phyloP scores from a whole-genome alignment of 345 rosid species.

The Populus nigra region DNA sequence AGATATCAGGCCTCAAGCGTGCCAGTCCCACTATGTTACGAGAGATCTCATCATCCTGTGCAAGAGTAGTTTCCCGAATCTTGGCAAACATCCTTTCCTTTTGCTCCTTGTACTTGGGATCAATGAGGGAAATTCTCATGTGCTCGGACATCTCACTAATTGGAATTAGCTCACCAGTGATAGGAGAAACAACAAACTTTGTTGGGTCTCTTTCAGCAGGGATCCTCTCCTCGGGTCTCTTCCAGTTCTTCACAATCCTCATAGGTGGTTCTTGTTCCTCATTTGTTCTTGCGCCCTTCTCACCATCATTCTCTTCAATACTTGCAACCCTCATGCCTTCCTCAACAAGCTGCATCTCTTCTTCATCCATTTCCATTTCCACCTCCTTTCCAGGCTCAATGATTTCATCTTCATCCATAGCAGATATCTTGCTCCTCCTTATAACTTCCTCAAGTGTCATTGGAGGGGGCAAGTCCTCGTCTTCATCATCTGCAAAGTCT shows the following conservation, averaged over 20 bases:
- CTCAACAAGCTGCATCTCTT: conserved; percentile 82
- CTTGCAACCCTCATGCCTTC: conserved; percentile 82
- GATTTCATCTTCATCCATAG: conserved; percentile 61
- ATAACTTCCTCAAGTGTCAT: conserved; percentile 86
- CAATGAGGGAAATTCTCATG: conserved; percentile 83
- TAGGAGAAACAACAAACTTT: conserved; percentile 75
- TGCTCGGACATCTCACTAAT: conserved; percentile 91
- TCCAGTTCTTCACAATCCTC: conserved; percentile 92
- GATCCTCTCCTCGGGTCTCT: conserved; percentile 88
- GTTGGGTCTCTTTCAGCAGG: conserved; percentile 78
- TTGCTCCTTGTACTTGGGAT: conserved; percentile 93
- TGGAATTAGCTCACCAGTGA: conserved; percentile 85
- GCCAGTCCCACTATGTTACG: conserved; percentile 87
- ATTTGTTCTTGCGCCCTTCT: conserved; percentile 29
- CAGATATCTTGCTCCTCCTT: conserved; percentile 72
- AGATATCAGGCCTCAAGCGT: conserved; percentile 83
- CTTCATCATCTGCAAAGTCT: conserved; percentile 91
- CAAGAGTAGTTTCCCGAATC: conserved; percentile 89
- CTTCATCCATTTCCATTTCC: conserved; percentile 96
- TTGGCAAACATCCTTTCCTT: conserved; percentile 94
- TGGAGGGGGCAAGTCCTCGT: conserved; percentile 75
- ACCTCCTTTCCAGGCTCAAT: conserved; percentile 84
- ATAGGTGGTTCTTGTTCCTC: conserved; percentile 77
- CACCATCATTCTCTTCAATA: conserved; percentile 51
- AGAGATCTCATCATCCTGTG: conserved; percentile 87